Base-by-base conservation (phyloP, 768 basidiomycete species). In the Mycena kentingensis region DNA sequence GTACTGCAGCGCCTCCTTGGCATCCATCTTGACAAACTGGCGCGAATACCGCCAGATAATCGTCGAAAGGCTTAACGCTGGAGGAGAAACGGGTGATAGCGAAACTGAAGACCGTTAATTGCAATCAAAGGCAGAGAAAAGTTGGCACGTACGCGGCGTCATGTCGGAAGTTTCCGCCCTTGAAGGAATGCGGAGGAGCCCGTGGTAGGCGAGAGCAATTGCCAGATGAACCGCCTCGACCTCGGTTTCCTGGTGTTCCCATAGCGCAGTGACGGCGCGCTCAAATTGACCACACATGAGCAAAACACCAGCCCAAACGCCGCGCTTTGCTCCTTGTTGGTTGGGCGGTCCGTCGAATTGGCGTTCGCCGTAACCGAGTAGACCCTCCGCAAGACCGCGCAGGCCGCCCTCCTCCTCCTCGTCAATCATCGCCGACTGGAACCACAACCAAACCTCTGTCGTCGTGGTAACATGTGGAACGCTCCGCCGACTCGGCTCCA, bases 361-460 rank as follows among this genome's bases (percentile, higher is more conserved):
- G 28, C 87, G 83, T 60, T 91, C 86, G 10, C 90, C 91, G 58
- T 90, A 90, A 37, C 83, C 82, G 11, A 89, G 70, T 7, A 91
- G 69, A 29, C 87, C 84, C 49, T 97, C 92, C 1, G 88, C 77
- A 1, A 93, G 73, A 3, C 81, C 81, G n/a, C 83, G 80, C 19
- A 93, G 77, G 10, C 89, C 89, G 25, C 84, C 85, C 49, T 85
- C 84, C 58, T 91, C 89, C 26, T 91, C 87, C 63, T 92, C 90
- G 54, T 92, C 89, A 18, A 89, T n/a, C 83, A 98, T 88, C 1
- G 87, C 79, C 13, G 98, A 79, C 72, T 99, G 95, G 76, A 95
- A 87, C 96, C 96, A 99, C 29, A 98, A 75, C 96, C 96, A 99
- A 69, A 98, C 97, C 67, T 98, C 97, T 2, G 92, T 94, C 1